Conservation (phyloP, 306 rosid genomes). For the Quercus ilex region DNA sequence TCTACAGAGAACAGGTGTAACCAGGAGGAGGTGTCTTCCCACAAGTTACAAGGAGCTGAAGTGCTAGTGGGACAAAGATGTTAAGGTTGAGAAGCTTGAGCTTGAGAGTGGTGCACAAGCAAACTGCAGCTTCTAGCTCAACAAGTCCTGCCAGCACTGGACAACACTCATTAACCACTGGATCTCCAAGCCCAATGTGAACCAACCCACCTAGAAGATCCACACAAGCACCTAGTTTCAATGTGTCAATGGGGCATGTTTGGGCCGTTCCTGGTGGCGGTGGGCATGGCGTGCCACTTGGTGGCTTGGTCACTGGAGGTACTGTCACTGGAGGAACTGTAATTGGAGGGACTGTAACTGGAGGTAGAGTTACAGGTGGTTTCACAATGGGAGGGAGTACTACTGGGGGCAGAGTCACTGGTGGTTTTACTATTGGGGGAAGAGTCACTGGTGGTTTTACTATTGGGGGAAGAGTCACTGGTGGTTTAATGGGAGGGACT, state of each 20-base stretch:
- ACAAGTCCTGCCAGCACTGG: constrained; percentile 75
- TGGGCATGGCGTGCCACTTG: constrained; percentile 34
- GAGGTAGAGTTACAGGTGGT: constrained; percentile 26
- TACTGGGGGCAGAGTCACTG: constrained; percentile 5
- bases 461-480: not conserved
- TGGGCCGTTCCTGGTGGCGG: constrained; percentile 35
- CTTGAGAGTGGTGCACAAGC: constrained; percentile 92
- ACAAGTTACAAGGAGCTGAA: constrained; percentile 87
- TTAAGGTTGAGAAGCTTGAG: constrained; percentile 81
- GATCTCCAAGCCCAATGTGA: constrained; percentile 82
- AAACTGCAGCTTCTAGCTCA: constrained; percentile 76
- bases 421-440: constrained; percentile 19
- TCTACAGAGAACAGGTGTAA: constrained; percentile 84
- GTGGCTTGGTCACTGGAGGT: constrained; percentile 35
- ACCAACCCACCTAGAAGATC: constrained; percentile 74
- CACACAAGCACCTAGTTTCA: constrained; percentile 83
- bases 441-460: constrained; percentile 14
- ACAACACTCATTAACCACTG: constrained; percentile 69
- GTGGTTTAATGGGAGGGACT: constrained; percentile 1
- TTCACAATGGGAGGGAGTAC: constrained; percentile 16
- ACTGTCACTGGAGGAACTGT: constrained; percentile 15
- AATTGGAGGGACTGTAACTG: constrained; percentile 3
- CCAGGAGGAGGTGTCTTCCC: constrained; percentile 97
- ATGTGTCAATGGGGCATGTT: constrained; percentile 80
- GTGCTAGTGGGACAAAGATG: constrained; percentile 74